Conservation (phyloP, 768 basidiomycete genomes). For the Baorangia bicolor region DNA sequence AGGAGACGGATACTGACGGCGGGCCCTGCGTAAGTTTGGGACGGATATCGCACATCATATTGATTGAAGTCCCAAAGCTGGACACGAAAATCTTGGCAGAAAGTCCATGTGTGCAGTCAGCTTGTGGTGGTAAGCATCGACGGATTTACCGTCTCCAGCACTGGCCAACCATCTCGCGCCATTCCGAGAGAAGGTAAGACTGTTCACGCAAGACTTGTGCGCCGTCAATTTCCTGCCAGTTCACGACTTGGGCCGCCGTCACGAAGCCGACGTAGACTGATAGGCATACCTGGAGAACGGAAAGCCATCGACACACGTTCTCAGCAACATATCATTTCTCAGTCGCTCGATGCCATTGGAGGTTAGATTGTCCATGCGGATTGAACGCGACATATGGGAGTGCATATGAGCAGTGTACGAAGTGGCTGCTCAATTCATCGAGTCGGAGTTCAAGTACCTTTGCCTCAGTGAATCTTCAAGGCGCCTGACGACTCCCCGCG, state of each 20-base stretch:
- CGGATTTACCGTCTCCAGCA: conserved; percentile 62
- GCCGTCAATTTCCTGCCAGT: conserved; percentile 34
- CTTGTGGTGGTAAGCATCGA: conserved; percentile 1
- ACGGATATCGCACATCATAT: conserved; percentile 47
- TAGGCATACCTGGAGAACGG: conserved; percentile 34
- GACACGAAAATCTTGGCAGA: conserved; percentile 48
- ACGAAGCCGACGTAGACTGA: not conserved
- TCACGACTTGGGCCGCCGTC: conserved; percentile 1
- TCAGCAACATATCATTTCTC: conserved; percentile 17
- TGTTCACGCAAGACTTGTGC: conserved; percentile 67
- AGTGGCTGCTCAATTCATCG: conserved; percentile 2
- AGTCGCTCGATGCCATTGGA: conserved; percentile 25
- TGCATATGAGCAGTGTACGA: conserved; percentile 12
- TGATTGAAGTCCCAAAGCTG: conserved; percentile 69
- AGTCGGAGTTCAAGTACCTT: conserved; percentile 10
- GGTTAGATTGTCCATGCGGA: conserved; percentile 22
- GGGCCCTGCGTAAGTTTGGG: conserved; percentile 47
- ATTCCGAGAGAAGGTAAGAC: conserved; percentile 57
- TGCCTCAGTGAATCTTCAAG: not conserved
- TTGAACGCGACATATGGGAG: conserved; percentile 7
- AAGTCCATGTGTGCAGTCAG: conserved; percentile 12
- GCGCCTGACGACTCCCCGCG: too few species aligned
- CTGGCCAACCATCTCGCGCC: conserved; percentile 64
- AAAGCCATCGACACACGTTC: conserved; percentile 29
- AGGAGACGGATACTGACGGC: conserved; percentile 26